Base-by-base conservation (phyloP, 1,284 basidiomycete genomes). In the Dichomitus squalens region DNA sequence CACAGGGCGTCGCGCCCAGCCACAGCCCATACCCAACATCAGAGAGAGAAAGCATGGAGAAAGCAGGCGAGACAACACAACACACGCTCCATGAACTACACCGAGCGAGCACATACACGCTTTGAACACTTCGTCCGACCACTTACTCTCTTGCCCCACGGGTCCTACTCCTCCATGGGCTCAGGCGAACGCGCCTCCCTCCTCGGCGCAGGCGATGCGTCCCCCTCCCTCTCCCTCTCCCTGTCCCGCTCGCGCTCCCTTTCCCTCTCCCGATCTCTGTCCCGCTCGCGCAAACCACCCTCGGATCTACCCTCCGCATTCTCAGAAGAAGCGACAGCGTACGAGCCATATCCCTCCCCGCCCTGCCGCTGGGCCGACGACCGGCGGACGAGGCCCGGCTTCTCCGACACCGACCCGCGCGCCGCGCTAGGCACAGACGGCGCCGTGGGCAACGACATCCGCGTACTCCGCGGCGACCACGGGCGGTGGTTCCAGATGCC, bases 151-250 rank as follows among this genome's bases (percentile, higher is more conserved):
- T 21, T 21, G 6, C 14, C 18, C 44, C 21, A 11, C 18, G 21
- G 14, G 25, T 57, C 52, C 41, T 47, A 65, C 39, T 64, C 64
- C 40, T 61, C 64, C 60, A 64, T 61, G 41, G 59, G 60, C 51
- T 62, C 60, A 11, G 60, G 60, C 44, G 65, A 65, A 16, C 60
- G 65, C 27, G 43, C 59, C 21, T 55, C 60, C 44, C 55, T 55
- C 52, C 59, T 49, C 35, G 64, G n/a, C 20, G 57, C 49, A 29
- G 61, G 53, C 43, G 48, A 52, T 52, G 47, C 51, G 29, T 58
- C 64, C 47, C 50, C 33, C 21, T 63, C 64, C 43, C 57, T 43
- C 23, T 58, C 60, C 20, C 56, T 12, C 27, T 58, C 60, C n/a
- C 55, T 21, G 7, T 60, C 59, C 25, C 47, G 16, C 41, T 60